These are phyloP conservation scores for Actinomortierella ambigua DNA, from an alignment of 371 early-diverging fungal genomes.

Conservation along the genomic window DNA sequence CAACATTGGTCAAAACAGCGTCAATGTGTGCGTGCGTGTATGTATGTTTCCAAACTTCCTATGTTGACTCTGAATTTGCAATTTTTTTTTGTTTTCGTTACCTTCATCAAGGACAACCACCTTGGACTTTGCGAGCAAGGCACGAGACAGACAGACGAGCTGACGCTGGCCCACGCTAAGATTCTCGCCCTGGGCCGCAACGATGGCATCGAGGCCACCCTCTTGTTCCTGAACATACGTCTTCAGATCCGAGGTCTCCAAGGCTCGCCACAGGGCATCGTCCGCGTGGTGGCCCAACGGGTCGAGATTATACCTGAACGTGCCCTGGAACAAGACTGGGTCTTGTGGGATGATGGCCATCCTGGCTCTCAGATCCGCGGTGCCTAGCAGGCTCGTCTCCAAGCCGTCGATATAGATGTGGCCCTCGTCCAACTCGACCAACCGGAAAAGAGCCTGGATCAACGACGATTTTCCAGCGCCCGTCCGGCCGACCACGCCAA, in stretches of 20 bases:
- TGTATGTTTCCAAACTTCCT: background rate
- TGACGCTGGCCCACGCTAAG: constrained; percentile 90
- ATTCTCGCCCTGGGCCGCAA: constrained; percentile 75
- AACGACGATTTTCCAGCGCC: constrained; percentile 95
- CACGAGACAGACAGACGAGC: constrained; percentile 84
- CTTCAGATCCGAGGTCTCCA: constrained; percentile 78
- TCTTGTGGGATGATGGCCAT: constrained; percentile 96
- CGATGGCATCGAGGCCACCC: constrained; percentile 69
- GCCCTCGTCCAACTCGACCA: constrained; percentile 83
- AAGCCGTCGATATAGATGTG: constrained; percentile 74
- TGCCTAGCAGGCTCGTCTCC: constrained; percentile 77
- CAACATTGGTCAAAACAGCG: background rate
- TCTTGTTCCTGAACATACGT: constrained; percentile 64
- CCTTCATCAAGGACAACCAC: constrained; percentile 86
- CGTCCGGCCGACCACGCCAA: constrained; percentile 92
- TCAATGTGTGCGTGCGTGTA: background rate
- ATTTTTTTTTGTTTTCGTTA: constrained; percentile 31
- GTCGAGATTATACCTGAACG: constrained; percentile 74
- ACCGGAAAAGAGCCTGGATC: constrained; percentile 87
- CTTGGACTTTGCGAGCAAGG: constrained; percentile 72
- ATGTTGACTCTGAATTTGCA: background rate
- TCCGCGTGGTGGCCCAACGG: constrained; percentile 77
- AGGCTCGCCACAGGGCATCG: constrained; percentile 80
- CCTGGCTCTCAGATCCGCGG: constrained; percentile 78
- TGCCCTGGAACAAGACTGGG: constrained; percentile 84